Percentiles rank a stretch among this genome's conserved stretches.
phyloP scores from a whole-genome alignment of 2,329 filamentous ascomycete genomes.

The Phialophora chinensis region DNA sequence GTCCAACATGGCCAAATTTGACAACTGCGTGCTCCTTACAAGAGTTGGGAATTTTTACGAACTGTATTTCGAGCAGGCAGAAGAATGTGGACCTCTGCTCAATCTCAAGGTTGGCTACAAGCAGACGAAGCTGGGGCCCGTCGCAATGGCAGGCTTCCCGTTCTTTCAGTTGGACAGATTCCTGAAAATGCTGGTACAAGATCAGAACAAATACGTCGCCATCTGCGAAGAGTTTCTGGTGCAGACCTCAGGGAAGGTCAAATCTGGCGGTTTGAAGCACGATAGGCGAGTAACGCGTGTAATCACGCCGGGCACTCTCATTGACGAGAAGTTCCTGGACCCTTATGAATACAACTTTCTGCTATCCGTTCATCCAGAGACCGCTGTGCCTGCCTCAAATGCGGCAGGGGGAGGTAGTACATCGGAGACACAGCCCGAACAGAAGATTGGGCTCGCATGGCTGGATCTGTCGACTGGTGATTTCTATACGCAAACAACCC shows the following conservation, averaged over 20 bases:
- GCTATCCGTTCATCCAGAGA: slow-evolving; percentile 69
- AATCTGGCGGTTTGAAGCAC: slow-evolving; percentile 78
- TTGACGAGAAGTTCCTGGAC: slow-evolving; percentile 97
- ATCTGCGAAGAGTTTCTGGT: slow-evolving; percentile 92
- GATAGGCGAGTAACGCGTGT: slow-evolving; percentile 84
- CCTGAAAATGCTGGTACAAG: slow-evolving; percentile 89
- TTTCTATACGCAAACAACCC: slow-evolving; percentile 83
- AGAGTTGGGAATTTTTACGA: slow-evolving; percentile 97
- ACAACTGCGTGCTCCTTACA: slow-evolving; percentile 88
- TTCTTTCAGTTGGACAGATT: slow-evolving; percentile 91
- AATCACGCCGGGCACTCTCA: slow-evolving; percentile 91
- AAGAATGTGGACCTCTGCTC: slow-evolving; percentile 82
- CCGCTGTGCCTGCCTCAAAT: slow-evolving; percentile 39
- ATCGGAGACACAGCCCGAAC: slow-evolving; percentile 39
- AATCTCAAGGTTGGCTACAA: slow-evolving; percentile 85
- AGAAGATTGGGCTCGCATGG: slow-evolving; percentile 82
- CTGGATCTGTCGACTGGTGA: slow-evolving; percentile 93
- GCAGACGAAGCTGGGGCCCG: slow-evolving; percentile 67
- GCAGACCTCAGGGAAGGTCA: slow-evolving; percentile 70
- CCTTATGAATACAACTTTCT: slow-evolving; percentile 93
- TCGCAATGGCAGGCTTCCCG: slow-evolving; percentile 95
- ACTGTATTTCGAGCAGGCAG: slow-evolving; percentile 94
- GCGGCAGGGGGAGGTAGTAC: slow-evolving; percentile 41
- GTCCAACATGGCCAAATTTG: slow-evolving; percentile 88
- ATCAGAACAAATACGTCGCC: slow-evolving; percentile 87